These are phyloP conservation scores for Tagetes erecta DNA, from an alignment of 129 eudicot species.

Conservation along the genomic window DNA sequence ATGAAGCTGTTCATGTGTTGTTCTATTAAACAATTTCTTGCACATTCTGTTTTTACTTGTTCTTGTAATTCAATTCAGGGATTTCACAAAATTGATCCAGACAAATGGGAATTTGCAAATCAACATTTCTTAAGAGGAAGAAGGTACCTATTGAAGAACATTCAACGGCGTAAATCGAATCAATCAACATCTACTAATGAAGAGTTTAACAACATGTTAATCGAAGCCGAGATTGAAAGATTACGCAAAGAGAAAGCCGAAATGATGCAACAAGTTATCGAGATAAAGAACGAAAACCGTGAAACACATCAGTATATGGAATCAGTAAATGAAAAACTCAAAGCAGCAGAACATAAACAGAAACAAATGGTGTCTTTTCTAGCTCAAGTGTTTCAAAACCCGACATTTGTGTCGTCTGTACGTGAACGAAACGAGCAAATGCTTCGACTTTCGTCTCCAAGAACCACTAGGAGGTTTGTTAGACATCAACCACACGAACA, in stretches of 20 bases:
- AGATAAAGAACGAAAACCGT: constrained; percentile 63
- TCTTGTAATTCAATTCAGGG: constrained; percentile 48
- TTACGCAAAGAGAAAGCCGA: constrained; percentile 56
- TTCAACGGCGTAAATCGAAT: constrained; percentile 66
- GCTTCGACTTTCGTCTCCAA: constrained; percentile 38
- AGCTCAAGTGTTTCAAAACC: constrained; percentile 62
- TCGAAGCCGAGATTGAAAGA: constrained; percentile 60
- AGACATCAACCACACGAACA: constrained; percentile 53
- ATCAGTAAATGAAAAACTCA: constrained; percentile 57
- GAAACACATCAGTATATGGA: constrained; percentile 60
- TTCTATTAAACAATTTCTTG: background rate
- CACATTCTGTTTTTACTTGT: background rate
- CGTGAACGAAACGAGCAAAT: constrained; percentile 35
- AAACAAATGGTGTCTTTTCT: constrained; percentile 79
- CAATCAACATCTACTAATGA: constrained; percentile 14
- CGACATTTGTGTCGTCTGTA: constrained; percentile 24
- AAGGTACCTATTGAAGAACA: constrained; percentile 69
- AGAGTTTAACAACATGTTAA: constrained; percentile 17
- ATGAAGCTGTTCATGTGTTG: background rate
- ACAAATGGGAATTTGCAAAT: constrained; percentile 84
- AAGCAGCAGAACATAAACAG: constrained; percentile 73
- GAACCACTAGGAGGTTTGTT: constrained; percentile 47
- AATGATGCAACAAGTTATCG: constrained; percentile 73
- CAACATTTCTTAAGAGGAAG: constrained; percentile 61
- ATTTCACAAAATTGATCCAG: constrained; percentile 75